Evolutionary conservation across 352 stramenopile genomes (phyloP).

Genomic region (Globisporangium spiculum): DNA sequence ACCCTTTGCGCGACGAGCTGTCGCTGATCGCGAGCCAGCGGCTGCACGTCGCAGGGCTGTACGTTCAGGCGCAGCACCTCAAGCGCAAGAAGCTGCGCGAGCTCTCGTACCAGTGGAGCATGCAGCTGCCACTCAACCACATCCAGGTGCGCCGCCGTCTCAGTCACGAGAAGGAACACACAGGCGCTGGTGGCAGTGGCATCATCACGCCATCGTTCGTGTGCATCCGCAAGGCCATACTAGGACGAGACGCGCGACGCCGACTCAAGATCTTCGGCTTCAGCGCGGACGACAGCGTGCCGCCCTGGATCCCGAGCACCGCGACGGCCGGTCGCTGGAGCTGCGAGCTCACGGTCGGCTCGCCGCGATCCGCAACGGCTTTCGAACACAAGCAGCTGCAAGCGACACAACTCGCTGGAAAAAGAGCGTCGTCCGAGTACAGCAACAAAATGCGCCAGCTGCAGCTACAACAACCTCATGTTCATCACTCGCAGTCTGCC

Average conservation of each 20-base stretch:
- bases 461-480: background rate
- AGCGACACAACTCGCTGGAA: background rate
- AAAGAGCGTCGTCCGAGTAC: background rate
- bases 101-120: constrained; percentile 3
- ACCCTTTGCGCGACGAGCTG: constrained; percentile 5
- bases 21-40: constrained; percentile 14
- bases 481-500: background rate
- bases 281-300: constrained; percentile 16
- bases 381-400: background rate
- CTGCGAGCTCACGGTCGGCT: constrained; percentile 15
- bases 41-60: constrained; percentile 11
- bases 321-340: constrained; percentile 12
- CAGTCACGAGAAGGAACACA: background rate
- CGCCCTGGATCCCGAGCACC: constrained; percentile 11
- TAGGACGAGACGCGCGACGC: constrained; percentile 1
- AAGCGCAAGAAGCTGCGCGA: constrained; percentile 5
- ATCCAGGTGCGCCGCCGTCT: constrained; percentile 12
- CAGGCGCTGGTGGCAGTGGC: background rate
- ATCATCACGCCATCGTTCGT: constrained; percentile 6
- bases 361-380: background rate
- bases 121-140: constrained; percentile 14
- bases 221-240: constrained; percentile 10
- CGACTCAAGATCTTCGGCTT: constrained; percentile 12
- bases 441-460: background rate
- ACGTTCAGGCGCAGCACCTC: constrained; percentile 1